Evolutionary conservation across 257 asterid genomes (phyloP).

Genomic region (Euphrasia confusa): DNA sequence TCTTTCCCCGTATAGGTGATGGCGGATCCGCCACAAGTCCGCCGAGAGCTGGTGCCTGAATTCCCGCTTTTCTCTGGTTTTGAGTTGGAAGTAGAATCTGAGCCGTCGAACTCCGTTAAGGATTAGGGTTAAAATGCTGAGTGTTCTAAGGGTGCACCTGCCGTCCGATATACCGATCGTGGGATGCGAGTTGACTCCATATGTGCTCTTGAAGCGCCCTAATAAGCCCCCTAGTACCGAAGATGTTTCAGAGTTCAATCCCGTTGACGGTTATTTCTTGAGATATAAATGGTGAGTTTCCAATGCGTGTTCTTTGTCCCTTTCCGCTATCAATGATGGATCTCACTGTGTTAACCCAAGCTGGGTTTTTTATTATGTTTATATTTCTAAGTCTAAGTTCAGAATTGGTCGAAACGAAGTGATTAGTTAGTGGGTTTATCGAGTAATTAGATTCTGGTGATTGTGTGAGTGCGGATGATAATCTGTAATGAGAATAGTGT

Average conservation of each 20-base stretch:
- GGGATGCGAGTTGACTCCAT: slow-evolving; percentile 91
- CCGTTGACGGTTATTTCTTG: slow-evolving; percentile 64
- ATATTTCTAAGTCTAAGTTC: neutral
- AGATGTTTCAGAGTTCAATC: slow-evolving; percentile 72
- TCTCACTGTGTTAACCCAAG: neutral
- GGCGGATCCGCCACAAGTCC: slow-evolving; percentile 86
- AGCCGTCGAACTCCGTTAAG: slow-evolving; percentile 25
- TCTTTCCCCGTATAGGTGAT: slow-evolving; percentile 47
- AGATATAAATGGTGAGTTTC: slow-evolving; percentile 74
- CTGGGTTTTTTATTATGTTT: slow-evolving; percentile 6
- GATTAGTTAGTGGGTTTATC: neutral
- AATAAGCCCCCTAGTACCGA: slow-evolving; percentile 53
- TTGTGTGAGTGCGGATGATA: neutral
- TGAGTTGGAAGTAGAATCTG: slow-evolving; percentile 31
- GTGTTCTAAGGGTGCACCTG: slow-evolving; percentile 83
- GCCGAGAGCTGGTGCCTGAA: slow-evolving; percentile 36
- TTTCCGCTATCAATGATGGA: slow-evolving; percentile 5
- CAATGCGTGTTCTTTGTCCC: neutral
- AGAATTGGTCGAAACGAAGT: neutral
- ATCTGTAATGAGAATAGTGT: neutral
- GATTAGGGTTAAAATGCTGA: slow-evolving; percentile 59
- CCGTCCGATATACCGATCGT: slow-evolving; percentile 96
- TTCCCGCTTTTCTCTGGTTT: slow-evolving; percentile 23
- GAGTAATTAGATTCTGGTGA: neutral
- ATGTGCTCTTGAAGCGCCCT: slow-evolving; percentile 66